These are phyloP conservation scores for Xylaria sp. DNA, from an alignment of 2,329 filamentous ascomycete species.

Conservation along the genomic window DNA sequence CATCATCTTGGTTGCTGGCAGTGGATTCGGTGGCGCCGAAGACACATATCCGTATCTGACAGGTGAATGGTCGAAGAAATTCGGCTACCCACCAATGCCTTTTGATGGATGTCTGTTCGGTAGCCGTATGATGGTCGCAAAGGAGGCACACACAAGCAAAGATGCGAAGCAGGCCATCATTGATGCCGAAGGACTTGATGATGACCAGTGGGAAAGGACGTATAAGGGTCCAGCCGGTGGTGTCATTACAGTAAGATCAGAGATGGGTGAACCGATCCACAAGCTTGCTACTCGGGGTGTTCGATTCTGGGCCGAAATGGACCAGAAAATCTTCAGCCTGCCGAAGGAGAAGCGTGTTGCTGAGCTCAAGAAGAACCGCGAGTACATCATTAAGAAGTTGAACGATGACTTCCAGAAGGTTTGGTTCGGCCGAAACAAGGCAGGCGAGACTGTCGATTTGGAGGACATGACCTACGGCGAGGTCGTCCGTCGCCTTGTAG, in stretches of 20 bases:
- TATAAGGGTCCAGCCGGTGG: slow-evolving; percentile 91
- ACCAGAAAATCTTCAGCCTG: slow-evolving; percentile 94
- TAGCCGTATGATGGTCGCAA: slow-evolving; percentile 92
- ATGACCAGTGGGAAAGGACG: slow-evolving; percentile 86
- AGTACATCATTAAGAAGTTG: slow-evolving; percentile 92
- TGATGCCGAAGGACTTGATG: slow-evolving; percentile 80
- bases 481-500: slow-evolving; percentile 83
- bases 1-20: slow-evolving; percentile 85
- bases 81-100: slow-evolving; percentile 88
- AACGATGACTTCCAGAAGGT: slow-evolving; percentile 97
- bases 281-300: slow-evolving; percentile 97
- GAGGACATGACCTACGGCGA: slow-evolving; percentile 96
- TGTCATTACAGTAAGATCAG: slow-evolving; percentile 93
- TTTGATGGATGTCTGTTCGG: slow-evolving; percentile 91
- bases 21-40: slow-evolving; percentile 86
- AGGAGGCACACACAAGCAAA: slow-evolving; percentile 86
- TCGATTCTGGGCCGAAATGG: slow-evolving; percentile 97
- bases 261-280: slow-evolving; percentile 99
- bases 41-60: slow-evolving; percentile 93
- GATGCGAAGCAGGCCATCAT: slow-evolving; percentile 89
- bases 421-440: slow-evolving; percentile 88
- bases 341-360: slow-evolving; percentile 92
- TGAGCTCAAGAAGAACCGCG: slow-evolving; percentile 84
- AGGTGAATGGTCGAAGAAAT: slow-evolving; percentile 83
- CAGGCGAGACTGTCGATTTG: slow-evolving; percentile 79